Conservation (phyloP, 139 green algal species). For the Haematococcus lacustris region DNA sequence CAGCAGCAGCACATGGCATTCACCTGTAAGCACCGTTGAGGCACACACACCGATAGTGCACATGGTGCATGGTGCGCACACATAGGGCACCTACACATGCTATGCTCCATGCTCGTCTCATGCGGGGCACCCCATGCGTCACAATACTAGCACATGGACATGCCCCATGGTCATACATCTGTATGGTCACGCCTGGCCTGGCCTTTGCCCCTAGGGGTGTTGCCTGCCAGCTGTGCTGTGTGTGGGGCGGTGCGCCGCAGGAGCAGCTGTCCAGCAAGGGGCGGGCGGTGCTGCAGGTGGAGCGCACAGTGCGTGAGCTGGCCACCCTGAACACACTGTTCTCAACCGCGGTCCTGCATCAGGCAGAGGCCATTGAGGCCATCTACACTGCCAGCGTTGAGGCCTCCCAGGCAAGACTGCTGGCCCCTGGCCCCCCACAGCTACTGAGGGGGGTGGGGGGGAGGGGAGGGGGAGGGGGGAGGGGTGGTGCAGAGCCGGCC, state of each 20-base stretch:
- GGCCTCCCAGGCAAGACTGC: too few species aligned
- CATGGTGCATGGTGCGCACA: neutral
- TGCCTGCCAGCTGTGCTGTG: neutral
- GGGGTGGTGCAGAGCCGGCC: too few species aligned
- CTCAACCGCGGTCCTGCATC: constrained; percentile 54
- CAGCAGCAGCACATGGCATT: too few species aligned
- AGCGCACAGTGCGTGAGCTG: constrained; percentile 65
- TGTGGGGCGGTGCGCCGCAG: constrained; percentile 17
- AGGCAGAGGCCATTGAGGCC: constrained; percentile 72
- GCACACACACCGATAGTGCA: neutral
- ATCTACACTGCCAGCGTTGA: constrained; percentile 58
- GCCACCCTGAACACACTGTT: constrained; percentile 75
- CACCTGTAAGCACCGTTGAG: neutral
- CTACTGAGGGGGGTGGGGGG: too few species aligned
- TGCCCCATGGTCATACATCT: neutral
- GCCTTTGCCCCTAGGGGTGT: neutral
- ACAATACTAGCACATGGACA: neutral
- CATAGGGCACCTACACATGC: neutral
- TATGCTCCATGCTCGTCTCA: neutral
- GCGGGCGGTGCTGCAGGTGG: constrained; percentile 34
- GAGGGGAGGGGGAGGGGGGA: too few species aligned
- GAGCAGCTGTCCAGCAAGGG: constrained; percentile 42
- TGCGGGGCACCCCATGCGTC: too few species aligned
- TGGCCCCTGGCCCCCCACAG: too few species aligned
- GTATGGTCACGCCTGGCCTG: neutral